Conservation (phyloP, 1,284 basidiomycete species). For the Ustilago curta region DNA sequence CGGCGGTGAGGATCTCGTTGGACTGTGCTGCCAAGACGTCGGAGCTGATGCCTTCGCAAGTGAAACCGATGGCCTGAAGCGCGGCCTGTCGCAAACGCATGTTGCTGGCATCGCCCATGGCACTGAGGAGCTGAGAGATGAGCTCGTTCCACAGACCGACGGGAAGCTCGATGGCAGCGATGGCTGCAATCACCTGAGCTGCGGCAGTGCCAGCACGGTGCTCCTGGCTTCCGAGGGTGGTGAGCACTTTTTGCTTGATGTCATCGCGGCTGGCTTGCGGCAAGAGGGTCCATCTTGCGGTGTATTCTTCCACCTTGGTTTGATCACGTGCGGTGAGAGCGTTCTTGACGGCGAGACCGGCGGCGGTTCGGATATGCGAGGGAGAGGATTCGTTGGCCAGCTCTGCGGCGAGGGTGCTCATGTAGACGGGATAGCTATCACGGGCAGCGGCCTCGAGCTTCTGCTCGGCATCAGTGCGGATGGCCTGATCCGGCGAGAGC, state of each 20-base stretch:
- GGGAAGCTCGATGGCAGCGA: slow-evolving; percentile 92
- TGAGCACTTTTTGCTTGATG: slow-evolving; percentile 88
- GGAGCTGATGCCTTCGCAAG: slow-evolving; percentile 85
- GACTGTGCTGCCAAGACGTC: slow-evolving; percentile 88
- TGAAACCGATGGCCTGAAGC: slow-evolving; percentile 93
- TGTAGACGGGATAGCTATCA: slow-evolving; percentile 66
- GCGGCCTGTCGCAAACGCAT: slow-evolving; percentile 86
- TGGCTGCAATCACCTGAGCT: slow-evolving; percentile 91
- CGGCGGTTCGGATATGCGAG: slow-evolving; percentile 87
- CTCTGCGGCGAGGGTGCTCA: slow-evolving; percentile 64
- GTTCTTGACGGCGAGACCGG: slow-evolving; percentile 97
- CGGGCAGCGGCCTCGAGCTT: slow-evolving; percentile 65
- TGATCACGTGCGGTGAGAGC: slow-evolving; percentile 86
- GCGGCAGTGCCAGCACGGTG: slow-evolving; percentile 85
- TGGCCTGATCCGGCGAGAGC: slow-evolving; percentile 65
- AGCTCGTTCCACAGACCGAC: slow-evolving; percentile 88
- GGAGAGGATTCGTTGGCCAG: slow-evolving; percentile 59
- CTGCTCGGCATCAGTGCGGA: slow-evolving; percentile 65
- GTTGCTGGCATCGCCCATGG: slow-evolving; percentile 84
- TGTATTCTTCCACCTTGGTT: slow-evolving; percentile 72
- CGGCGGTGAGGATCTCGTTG: slow-evolving; percentile 97
- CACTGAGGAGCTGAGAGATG: slow-evolving; percentile 86
- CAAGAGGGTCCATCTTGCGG: slow-evolving; percentile 79
- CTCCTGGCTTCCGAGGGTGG: slow-evolving; percentile 81
- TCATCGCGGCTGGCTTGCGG: slow-evolving; percentile 78